Evolutionary conservation across 116 monocot genomes (phyloP).

Genomic region (Iris pallida): DNA sequence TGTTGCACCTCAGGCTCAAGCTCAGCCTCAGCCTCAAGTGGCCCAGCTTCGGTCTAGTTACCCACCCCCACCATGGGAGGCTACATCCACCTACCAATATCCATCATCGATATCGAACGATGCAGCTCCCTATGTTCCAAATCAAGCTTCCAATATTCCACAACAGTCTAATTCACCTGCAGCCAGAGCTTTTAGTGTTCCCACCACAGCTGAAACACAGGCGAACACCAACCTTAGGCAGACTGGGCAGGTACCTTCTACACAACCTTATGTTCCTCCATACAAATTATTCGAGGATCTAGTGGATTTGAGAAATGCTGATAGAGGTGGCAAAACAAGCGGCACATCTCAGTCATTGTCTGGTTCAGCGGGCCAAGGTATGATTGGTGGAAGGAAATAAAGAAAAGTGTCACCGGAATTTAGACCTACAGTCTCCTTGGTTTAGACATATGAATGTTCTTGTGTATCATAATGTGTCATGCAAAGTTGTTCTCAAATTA

Average conservation of each 20-base stretch:
- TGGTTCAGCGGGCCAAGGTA: constrained; percentile 28
- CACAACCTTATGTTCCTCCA: constrained; percentile 55
- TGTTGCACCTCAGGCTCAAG: constrained; percentile 68
- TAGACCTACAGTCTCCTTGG: background rate
- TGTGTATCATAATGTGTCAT: background rate
- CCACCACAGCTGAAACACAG: constrained; percentile 6
- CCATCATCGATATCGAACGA: constrained; percentile 7
- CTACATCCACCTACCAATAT: constrained; percentile 11
- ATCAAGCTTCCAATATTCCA: constrained; percentile 22
- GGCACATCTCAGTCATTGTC: constrained; percentile 12
- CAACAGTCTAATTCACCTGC: constrained; percentile 33
- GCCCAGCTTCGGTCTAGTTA: constrained; percentile 34
- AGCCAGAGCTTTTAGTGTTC: constrained; percentile 4
- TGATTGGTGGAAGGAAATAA: constrained; percentile 45
- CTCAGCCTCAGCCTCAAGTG: constrained; percentile 14
- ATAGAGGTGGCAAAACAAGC: constrained; percentile 44
- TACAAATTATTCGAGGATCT: constrained; percentile 79
- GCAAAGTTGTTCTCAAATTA: no score
- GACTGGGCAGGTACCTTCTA: background rate
- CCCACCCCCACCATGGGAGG: constrained; percentile 72
- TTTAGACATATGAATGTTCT: background rate
- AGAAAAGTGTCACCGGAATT: background rate
- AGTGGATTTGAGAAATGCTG: constrained; percentile 52
- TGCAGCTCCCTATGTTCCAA: constrained; percentile 7
- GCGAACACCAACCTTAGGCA: constrained; percentile 6